A percentile compares a stretch with the other conserved stretches of the same genome.
These are phyloP conservation scores for Peronosclerospora sorghi DNA, from an alignment of 352 stramenopile genomes.

Conservation along the genomic window DNA sequence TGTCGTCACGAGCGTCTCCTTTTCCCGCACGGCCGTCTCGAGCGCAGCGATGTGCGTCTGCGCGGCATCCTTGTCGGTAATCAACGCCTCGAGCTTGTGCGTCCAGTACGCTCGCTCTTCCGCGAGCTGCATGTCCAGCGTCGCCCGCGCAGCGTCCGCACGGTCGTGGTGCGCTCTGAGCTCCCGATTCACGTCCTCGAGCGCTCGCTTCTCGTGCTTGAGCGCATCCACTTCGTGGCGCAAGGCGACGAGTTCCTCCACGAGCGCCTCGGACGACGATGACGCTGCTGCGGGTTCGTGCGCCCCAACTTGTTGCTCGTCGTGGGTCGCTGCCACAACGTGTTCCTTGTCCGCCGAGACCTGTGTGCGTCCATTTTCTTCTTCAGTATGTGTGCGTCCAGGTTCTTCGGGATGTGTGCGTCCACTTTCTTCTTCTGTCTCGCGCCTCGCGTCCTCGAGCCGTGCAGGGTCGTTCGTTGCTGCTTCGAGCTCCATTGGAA, in stretches of 20 bases:
- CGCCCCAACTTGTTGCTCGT: constrained; percentile 17
- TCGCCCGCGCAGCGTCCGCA: constrained; percentile 8
- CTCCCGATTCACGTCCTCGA: constrained; percentile 14
- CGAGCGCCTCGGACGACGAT: constrained; percentile 19
- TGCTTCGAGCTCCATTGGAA: constrained; percentile 7
- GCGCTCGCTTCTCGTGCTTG: constrained; percentile 17
- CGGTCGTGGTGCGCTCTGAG: constrained; percentile 22
- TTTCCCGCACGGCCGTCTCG: constrained; percentile 31
- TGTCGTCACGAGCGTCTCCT: constrained; percentile 58
- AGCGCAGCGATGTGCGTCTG: constrained; percentile 32
- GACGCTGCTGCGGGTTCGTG: constrained; percentile 10
- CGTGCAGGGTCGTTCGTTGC: constrained; percentile 7
- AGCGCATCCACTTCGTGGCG: constrained; percentile 11
- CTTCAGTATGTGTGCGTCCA: too few species aligned
- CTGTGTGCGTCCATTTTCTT: too few species aligned
- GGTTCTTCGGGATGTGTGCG: too few species aligned
- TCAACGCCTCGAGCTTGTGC: constrained; percentile 51
- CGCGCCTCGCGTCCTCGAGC: too few species aligned
- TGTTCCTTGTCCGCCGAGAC: too few species aligned
- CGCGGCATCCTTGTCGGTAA: constrained; percentile 41
- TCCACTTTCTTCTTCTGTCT: constrained; percentile 13
- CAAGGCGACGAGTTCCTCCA: constrained; percentile 20
- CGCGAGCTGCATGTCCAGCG: constrained; percentile 30
- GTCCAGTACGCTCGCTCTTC: constrained; percentile 63
- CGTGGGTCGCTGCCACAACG: too few species aligned